Evolutionary conservation across 2,329 filamentous ascomycete species (phyloP).

Genomic region (Tolypocladium album): DNA sequence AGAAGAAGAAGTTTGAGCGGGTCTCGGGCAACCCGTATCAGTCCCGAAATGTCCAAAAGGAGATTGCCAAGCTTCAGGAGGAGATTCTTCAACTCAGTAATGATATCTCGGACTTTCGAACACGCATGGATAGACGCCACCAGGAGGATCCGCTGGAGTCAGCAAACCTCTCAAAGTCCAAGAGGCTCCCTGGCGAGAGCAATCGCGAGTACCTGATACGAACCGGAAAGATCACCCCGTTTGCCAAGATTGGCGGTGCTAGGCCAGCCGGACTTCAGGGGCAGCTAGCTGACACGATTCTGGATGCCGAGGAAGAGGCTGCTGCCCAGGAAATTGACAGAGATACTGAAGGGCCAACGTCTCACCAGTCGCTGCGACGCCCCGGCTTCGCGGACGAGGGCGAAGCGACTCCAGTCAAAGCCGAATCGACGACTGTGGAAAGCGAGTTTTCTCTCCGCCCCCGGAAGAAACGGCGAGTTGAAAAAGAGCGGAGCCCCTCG

Average conservation of each 20-base stretch:
- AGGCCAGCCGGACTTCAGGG: conserved; percentile 51
- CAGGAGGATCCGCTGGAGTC: conserved; percentile 36
- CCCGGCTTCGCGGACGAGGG: conserved; percentile 53
- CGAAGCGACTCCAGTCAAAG: neutral
- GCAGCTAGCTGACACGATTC: conserved; percentile 63
- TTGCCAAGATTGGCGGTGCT: conserved; percentile 65
- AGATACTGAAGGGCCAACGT: conserved; percentile 39
- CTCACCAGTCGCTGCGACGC: conserved; percentile 61
- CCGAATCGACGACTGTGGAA: conserved; percentile 22
- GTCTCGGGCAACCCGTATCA: conserved; percentile 34
- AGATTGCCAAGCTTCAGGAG: conserved; percentile 55
- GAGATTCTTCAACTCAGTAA: conserved; percentile 54
- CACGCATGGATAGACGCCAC: conserved; percentile 68
- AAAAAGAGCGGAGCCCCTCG: conserved; percentile 25
- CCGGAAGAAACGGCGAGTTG: conserved; percentile 41
- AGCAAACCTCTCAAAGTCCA: conserved; percentile 34
- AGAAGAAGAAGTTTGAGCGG: conserved; percentile 34
- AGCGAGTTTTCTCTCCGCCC: conserved; percentile 48
- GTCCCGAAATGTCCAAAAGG: conserved; percentile 47
- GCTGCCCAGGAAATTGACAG: conserved; percentile 28
- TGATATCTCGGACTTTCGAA: conserved; percentile 71
- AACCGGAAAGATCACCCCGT: conserved; percentile 95
- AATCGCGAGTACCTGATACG: conserved; percentile 84
- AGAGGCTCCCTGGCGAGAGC: conserved; percentile 66
- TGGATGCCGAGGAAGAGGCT: conserved; percentile 71